These are phyloP conservation scores for Tylopilus plumbeoviolaceoides DNA, from an alignment of 768 basidiomycete species.

Conservation along the genomic window DNA sequence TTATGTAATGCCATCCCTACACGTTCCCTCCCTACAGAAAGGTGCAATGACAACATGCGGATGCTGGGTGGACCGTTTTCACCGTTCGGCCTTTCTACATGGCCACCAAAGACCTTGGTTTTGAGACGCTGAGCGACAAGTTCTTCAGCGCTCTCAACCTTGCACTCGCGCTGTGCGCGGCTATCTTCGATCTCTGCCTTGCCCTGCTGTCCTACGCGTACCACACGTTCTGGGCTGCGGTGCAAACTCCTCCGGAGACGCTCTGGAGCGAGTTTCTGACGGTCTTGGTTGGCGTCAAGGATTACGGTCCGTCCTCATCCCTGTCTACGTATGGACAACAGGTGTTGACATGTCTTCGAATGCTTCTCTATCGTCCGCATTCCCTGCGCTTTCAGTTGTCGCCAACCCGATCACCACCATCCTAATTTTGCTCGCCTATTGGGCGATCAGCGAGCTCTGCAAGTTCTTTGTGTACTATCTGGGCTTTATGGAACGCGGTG, in stretches of 20 bases:
- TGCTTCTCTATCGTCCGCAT: constrained; percentile 3
- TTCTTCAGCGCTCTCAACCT: constrained; percentile 7
- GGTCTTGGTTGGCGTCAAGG: constrained; percentile 6
- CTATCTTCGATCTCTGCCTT: not conserved
- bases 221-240: constrained; percentile 5
- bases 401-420: constrained; percentile 13
- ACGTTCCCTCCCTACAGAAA: no score
- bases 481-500: not conserved
- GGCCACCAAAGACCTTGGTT: constrained; percentile 11
- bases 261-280: constrained; percentile 15
- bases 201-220: constrained; percentile 8
- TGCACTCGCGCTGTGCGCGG: not conserved
- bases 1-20: no score
- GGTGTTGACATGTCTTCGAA: not conserved
- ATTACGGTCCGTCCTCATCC: constrained; percentile 10
- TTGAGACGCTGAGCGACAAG: constrained; percentile 10
- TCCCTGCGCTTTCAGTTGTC: not conserved
- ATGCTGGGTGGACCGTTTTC: no score
- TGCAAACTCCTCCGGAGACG: constrained; percentile 20
- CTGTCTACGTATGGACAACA: constrained; percentile 1
- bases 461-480: not conserved
- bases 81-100: no score
- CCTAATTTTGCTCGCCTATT: not conserved
- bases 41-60: no score
- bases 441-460: not conserved